These are phyloP conservation scores for Botrytis elliptica DNA, from an alignment of 2,329 filamentous ascomycete genomes.

Conservation along the genomic window DNA sequence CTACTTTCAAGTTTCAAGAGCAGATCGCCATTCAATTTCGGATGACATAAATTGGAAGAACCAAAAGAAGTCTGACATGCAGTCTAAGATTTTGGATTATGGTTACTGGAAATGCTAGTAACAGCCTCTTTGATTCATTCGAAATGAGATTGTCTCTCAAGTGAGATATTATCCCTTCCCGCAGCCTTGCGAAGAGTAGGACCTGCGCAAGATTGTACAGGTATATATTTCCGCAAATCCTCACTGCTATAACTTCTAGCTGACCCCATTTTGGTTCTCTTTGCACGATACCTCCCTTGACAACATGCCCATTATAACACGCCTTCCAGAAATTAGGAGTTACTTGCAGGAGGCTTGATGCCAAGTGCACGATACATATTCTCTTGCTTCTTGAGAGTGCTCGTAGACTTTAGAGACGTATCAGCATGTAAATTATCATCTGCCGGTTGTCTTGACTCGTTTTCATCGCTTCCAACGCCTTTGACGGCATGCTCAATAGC, in stretches of 20 bases:
- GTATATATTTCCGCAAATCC: not conserved
- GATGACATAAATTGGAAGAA: not conserved
- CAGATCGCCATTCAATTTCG: not conserved
- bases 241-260: no score
- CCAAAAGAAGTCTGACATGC: not conserved
- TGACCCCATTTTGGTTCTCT: not conserved
- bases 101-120: not conserved
- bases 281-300: not conserved
- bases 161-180: not conserved
- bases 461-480: not conserved
- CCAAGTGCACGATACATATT: constrained; percentile 9
- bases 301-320: fast-evolving
- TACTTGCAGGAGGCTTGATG: not conserved
- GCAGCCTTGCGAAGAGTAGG: not conserved
- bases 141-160: not conserved
- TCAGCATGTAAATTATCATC: not conserved
- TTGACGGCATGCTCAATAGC: not conserved
- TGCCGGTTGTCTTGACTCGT: not conserved
- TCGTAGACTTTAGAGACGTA: not conserved
- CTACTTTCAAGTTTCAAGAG: not conserved
- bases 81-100: not conserved
- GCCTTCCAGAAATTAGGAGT: fast-evolving
- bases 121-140: not conserved
- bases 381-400: not conserved
- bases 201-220: no score